Conservation (phyloP, 2,329 filamentous ascomycete genomes). For the Fusarium sp. region DNA sequence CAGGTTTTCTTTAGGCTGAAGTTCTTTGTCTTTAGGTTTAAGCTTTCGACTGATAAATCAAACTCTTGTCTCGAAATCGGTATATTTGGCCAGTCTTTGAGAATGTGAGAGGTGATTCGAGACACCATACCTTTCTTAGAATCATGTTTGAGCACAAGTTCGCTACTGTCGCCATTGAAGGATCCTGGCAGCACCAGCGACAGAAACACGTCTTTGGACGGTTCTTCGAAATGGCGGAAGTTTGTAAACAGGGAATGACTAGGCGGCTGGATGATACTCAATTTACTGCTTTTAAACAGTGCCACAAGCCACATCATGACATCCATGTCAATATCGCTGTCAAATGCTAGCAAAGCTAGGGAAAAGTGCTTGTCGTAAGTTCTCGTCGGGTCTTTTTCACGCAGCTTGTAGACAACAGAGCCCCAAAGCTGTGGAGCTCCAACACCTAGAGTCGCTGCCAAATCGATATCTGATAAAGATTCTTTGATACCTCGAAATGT, state of each 20-base stretch:
- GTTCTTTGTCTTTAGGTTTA: accelerated
- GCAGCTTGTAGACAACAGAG: conserved; percentile 52
- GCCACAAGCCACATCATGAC: conserved; percentile 19
- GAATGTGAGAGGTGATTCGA: not conserved
- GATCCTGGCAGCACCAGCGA: not conserved
- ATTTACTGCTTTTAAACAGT: not conserved
- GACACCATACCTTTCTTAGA: not conserved
- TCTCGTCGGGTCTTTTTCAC: not conserved
- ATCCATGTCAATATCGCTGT: not conserved
- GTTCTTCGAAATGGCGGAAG: conserved; percentile 12
- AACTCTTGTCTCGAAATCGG: not conserved
- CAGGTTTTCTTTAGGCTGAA: not conserved
- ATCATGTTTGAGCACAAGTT: accelerated
- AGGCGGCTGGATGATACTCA: conserved; percentile 8
- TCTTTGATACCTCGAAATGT: not conserved
- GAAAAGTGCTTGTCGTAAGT: conserved; percentile 12
- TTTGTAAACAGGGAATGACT: not conserved
- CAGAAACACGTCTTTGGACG: not conserved
- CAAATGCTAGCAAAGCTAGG: conserved; percentile 18
- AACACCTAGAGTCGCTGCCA: conserved; percentile 61
- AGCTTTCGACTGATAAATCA: not conserved
- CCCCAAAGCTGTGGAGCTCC: conserved; percentile 59
- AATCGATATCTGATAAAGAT: not conserved
- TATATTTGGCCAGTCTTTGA: not conserved
- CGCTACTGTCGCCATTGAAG: accelerated